Evolutionary conservation across 228 moss, liverwort and hornwort genomes (phyloP).

Genomic region (Sphagnum fallax): DNA sequence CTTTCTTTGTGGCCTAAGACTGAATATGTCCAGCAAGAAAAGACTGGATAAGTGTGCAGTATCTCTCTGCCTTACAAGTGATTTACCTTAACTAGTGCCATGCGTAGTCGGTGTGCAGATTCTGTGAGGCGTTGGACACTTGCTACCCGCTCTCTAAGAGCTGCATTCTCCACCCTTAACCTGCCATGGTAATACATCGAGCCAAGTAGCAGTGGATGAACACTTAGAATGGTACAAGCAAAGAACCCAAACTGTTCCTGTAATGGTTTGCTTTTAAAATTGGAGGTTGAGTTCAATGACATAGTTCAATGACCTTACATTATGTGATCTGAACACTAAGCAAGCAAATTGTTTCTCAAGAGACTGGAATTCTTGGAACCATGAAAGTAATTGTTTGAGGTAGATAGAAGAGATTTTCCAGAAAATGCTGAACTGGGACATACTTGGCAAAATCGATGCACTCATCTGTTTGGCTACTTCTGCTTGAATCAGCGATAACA

Average conservation of each 20-base stretch:
- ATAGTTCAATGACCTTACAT: too few species aligned
- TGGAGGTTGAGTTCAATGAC: too few species aligned
- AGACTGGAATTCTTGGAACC: too few species aligned
- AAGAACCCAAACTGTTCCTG: too few species aligned
- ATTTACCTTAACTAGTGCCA: slow-evolving; percentile 69
- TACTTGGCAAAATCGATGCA: slow-evolving; percentile 60
- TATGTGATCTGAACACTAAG: too few species aligned
- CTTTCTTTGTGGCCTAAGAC: too few species aligned
- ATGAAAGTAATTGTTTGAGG: too few species aligned
- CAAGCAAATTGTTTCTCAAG: too few species aligned
- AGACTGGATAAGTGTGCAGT: neutral
- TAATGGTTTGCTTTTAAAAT: too few species aligned
- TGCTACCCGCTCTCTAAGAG: slow-evolving; percentile 79
- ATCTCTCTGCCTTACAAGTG: neutral
- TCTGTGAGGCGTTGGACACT: slow-evolving; percentile 68
- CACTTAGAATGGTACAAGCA: too few species aligned
- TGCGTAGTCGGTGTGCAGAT: slow-evolving; percentile 84
- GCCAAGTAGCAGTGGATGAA: neutral
- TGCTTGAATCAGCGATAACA: slow-evolving; percentile 20
- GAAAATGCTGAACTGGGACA: neutral
- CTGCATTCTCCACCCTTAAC: slow-evolving; percentile 77
- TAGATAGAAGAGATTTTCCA: too few species aligned
- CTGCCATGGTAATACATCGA: slow-evolving; percentile 18
- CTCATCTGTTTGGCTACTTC: slow-evolving; percentile 28
- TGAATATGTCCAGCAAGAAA: neutral